Evolutionary conservation across 345 rosid genomes (phyloP).

Genomic region (Barbarea vulgaris): DNA sequence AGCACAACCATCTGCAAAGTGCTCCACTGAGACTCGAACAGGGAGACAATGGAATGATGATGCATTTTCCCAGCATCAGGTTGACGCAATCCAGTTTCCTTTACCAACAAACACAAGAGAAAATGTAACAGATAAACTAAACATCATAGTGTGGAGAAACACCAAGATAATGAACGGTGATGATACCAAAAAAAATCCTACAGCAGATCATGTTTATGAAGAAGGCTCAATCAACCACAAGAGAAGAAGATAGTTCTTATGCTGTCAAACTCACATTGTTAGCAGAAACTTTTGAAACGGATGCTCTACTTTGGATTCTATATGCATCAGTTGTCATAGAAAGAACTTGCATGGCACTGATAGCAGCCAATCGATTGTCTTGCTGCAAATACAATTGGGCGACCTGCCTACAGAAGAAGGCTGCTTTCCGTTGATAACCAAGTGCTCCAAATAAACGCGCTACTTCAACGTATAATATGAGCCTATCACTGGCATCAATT

Average conservation of each 20-base stretch:
- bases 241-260: slow-evolving; percentile 6
- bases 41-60: slow-evolving; percentile 81
- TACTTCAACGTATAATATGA: slow-evolving; percentile 82
- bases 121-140: slow-evolving; percentile 1
- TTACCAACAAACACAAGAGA: slow-evolving; percentile 30
- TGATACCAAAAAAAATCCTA: slow-evolving; percentile 1
- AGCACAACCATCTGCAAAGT: slow-evolving; percentile 99
- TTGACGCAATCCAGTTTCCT: slow-evolving; percentile 66
- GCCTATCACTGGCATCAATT: slow-evolving; percentile 93
- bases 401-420: slow-evolving; percentile 97
- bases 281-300: slow-evolving; percentile 53
- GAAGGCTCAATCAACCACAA: slow-evolving; percentile 17
- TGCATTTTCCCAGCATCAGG: slow-evolving; percentile 74
- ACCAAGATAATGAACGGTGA: slow-evolving; percentile 10
- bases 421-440: slow-evolving; percentile 95
- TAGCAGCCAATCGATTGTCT: slow-evolving; percentile 89
- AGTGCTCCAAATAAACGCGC: slow-evolving; percentile 91
- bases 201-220: not conserved
- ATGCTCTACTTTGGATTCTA: slow-evolving; percentile 88
- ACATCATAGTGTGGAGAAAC: not conserved
- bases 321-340: slow-evolving; percentile 94
- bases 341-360: slow-evolving; percentile 95
- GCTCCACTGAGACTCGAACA: slow-evolving; percentile 98
- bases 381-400: slow-evolving; percentile 96
- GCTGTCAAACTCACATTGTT: slow-evolving; percentile 46